Base-by-base conservation (phyloP, 495 filamentous ascomycete genomes). In the Extremus antarcticus region DNA sequence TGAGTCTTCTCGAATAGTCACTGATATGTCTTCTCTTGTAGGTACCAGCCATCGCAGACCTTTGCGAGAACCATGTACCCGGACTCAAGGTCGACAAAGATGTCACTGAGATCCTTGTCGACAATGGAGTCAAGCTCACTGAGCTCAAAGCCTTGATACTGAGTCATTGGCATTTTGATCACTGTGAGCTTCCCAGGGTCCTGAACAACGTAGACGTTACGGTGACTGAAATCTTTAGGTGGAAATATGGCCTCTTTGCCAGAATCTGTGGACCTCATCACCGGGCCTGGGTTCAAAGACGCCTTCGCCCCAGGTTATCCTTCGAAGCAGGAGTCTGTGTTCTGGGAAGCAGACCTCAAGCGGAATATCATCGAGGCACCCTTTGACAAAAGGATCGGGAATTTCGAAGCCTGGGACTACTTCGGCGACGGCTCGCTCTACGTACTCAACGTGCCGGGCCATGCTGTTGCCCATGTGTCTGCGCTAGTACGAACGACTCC, bases 401-500 rank as follows among this genome's bases (percentile, higher is more conserved):
- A 63, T 7, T 74, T 79, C 60, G 50, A 57, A n/a, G 83, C 80
- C 0, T 57, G 75, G 16, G 83, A 87, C 63, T 83, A 78, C 58
- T 62, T 65, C 45, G 48, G 56, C 15, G 74, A 77, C 49, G 74
- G 74, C 10, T 71, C 22, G 58, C 69, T 61, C 71, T 74, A 64
- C 49, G 58, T 77, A 8, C 67, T 77, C 7, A 61, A 71, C 22
- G 66, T 60, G 9, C 74, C 74, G 0, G 74, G 74, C 1, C 74
- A 77, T 54, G 62, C 72, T 7, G 52, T 68, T 2, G 73, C 70
- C 20, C 74, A 77, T 56, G 47, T 77, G 8, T 68, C 62, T 39
- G 74, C 57, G 7, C 56, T 77, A 1, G 70, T 65, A 1, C 67
- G 74, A 21, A 71, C 69, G 2, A 92, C 81, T 2, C 89, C 90